These are phyloP conservation scores for Pichia sp. DNA, from an alignment of 1,139 yeast species.

Conservation along the genomic window DNA sequence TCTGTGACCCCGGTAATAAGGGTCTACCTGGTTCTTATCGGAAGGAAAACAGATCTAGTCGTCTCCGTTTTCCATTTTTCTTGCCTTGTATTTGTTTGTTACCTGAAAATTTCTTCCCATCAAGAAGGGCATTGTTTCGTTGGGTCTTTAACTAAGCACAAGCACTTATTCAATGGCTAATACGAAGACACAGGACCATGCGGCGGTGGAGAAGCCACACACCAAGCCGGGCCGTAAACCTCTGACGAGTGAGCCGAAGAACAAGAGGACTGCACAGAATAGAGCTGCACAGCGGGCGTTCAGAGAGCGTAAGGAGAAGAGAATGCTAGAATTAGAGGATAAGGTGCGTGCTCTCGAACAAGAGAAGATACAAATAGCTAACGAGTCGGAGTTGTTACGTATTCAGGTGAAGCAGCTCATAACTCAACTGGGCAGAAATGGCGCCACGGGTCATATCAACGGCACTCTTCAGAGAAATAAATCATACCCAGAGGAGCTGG, in stretches of 20 bases:
- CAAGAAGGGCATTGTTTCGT: not conserved
- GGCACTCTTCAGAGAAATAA: conserved; percentile 10
- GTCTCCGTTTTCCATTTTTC: not conserved
- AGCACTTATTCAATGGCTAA: conserved; percentile 6
- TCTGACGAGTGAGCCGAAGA: conserved; percentile 70
- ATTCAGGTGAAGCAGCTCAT: conserved; percentile 74
- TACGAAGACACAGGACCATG: conserved; percentile 13
- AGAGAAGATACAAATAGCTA: conserved; percentile 55
- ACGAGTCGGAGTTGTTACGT: conserved; percentile 67
- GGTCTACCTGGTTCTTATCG: not conserved
- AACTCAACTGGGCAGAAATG: conserved; percentile 45
- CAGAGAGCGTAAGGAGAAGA: conserved; percentile 86
- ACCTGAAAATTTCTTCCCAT: not conserved
- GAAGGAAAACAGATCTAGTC: not conserved
- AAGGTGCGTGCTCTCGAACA: conserved; percentile 68
- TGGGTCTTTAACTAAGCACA: too few species aligned
- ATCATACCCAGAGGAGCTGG: conserved; percentile 5
- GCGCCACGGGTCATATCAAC: too few species aligned
- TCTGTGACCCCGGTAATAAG: not conserved
- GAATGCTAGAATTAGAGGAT: conserved; percentile 80
- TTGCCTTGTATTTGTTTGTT: not conserved
- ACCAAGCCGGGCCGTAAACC: conserved; percentile 68
- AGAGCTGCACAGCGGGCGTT: conserved; percentile 97
- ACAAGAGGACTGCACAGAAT: conserved; percentile 92
- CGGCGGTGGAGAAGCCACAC: conserved; percentile 15